phyloP scores from a whole-genome alignment of 2,329 filamentous ascomycete genomes.

The Aphanocladium album region DNA sequence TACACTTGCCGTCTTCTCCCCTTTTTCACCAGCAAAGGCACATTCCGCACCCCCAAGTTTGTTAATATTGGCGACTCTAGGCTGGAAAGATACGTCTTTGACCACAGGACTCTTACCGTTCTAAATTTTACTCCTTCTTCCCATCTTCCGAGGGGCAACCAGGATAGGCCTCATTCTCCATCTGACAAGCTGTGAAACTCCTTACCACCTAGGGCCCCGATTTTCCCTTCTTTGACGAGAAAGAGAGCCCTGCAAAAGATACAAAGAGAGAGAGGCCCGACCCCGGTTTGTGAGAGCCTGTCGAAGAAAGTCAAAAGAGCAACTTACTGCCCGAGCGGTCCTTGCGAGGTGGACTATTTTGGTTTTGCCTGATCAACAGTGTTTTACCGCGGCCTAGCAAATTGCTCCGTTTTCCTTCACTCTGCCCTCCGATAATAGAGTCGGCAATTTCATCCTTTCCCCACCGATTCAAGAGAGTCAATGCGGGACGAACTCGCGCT shows the following conservation, averaged over 20 bases:
- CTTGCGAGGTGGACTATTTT: background rate
- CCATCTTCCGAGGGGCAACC: too few relatives aligned
- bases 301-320: background rate
- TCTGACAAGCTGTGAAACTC: too few relatives aligned
- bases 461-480: background rate
- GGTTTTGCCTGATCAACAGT: background rate
- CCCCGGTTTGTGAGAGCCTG: background rate
- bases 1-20: background rate
- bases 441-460: too few relatives aligned
- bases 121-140: too few relatives aligned
- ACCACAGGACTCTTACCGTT: background rate
- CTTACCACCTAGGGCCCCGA: background rate
- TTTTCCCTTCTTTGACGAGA: background rate
- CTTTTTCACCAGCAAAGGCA: background rate
- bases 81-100: too few relatives aligned
- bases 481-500: background rate
- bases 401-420: background rate
- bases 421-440: background rate
- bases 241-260: background rate
- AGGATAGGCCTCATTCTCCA: too few relatives aligned
- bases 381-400: too few relatives aligned
- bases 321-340: background rate
- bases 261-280: background rate
- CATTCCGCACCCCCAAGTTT: too few relatives aligned
- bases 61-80: too few relatives aligned